Percentiles rank a stretch among this genome's conserved stretches.
These are phyloP conservation scores for Kwoniella mangroviensis DNA, from an alignment of 768 basidiomycete genomes.

Conservation along the genomic window DNA sequence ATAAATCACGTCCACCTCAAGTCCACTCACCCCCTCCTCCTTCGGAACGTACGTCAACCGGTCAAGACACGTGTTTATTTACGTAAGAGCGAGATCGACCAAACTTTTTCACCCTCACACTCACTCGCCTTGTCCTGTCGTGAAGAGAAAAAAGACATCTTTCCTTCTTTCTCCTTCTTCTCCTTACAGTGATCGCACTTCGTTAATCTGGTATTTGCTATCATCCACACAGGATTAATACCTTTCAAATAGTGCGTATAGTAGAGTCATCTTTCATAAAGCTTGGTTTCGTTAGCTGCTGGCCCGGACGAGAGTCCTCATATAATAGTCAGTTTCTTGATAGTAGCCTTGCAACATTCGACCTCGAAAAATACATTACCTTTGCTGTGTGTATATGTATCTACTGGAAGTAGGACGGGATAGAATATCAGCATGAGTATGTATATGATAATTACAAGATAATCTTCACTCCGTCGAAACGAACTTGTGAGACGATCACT, in stretches of 20 bases:
- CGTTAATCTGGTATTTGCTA: slow-evolving; percentile 27
- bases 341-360: slow-evolving; percentile 55
- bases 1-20: slow-evolving; percentile 2
- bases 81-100: neutral
- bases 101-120: slow-evolving; percentile 16
- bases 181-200: slow-evolving; percentile 27
- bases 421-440: too few relatives aligned
- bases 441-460: too few relatives aligned
- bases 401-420: neutral
- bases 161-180: slow-evolving; percentile 17
- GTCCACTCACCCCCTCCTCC: neutral
- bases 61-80: neutral
- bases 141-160: neutral
- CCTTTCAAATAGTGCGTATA: slow-evolving; percentile 33
- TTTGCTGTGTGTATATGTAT: neutral
- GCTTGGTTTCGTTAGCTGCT: slow-evolving; percentile 56
- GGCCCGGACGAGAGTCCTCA: slow-evolving; percentile 32
- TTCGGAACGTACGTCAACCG: slow-evolving; percentile 12
- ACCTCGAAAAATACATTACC: neutral
- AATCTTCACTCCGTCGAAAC: too few relatives aligned
- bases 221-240: slow-evolving; percentile 4
- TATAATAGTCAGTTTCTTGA: slow-evolving; percentile 55
- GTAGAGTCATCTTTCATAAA: slow-evolving; percentile 24
- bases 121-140: neutral
- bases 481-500: too few relatives aligned